Conservation (phyloP, 768 basidiomycete species). For the Lactarius hatsudake region DNA sequence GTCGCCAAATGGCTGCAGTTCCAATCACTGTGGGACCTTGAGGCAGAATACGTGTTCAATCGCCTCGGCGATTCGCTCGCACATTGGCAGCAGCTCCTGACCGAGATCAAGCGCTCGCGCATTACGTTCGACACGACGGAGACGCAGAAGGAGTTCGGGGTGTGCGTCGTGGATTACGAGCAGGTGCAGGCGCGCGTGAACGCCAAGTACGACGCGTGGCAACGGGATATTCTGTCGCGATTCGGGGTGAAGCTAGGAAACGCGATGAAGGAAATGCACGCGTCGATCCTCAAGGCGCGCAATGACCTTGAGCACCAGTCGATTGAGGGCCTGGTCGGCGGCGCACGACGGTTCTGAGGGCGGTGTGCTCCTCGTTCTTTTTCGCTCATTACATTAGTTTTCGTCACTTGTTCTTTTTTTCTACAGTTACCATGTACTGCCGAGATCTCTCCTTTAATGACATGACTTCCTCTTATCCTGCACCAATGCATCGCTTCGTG, state of each 20-base stretch:
- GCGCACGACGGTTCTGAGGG: constrained; percentile 48
- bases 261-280: constrained; percentile 98
- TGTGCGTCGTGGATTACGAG: constrained; percentile 95
- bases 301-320: constrained; percentile 96
- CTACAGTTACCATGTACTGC: constrained; percentile 22
- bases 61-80: constrained; percentile 91
- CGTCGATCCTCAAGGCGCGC: constrained; percentile 85
- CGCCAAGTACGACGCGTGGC: constrained; percentile 98
- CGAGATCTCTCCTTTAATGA: constrained; percentile 24
- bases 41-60: constrained; percentile 94
- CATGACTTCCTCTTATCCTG: constrained; percentile 7
- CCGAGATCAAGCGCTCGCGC: constrained; percentile 95
- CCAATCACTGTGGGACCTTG: constrained; percentile 98
- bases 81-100: constrained; percentile 93
- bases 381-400: constrained; percentile 3
- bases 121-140: constrained; percentile 97
- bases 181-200: constrained; percentile 97
- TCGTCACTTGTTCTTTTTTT: background rate
- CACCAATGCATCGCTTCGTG: too few species aligned
- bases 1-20: constrained; percentile 98
- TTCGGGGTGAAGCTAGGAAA: constrained; percentile 93
- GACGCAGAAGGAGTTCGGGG: constrained; percentile 86
- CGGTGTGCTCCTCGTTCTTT: background rate
- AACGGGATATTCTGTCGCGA: constrained; percentile 86
- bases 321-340: constrained; percentile 80